phyloP scores from a whole-genome alignment of 352 stramenopile species.

The Pythium insidiosum region DNA sequence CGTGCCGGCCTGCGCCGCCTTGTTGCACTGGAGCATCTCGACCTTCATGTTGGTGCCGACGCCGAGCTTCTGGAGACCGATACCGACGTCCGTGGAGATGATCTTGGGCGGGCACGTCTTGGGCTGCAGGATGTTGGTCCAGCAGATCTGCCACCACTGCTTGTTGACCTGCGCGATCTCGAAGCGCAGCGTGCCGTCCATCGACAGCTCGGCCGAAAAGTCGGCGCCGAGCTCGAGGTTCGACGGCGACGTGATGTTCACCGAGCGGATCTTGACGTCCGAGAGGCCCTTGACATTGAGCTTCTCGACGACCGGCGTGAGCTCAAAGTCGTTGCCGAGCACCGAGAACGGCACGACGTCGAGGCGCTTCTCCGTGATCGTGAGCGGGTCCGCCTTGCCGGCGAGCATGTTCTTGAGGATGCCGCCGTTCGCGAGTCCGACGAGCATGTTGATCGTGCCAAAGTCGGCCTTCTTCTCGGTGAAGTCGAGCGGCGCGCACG shows the following conservation, averaged over 20 bases:
- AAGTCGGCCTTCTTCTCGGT: constrained; percentile 31
- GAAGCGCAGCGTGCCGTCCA: constrained; percentile 28
- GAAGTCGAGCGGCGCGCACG: constrained; percentile 36
- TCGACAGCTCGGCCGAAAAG: constrained; percentile 29
- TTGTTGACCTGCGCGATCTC: constrained; percentile 45
- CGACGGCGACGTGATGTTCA: constrained; percentile 37
- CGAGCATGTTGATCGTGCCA: constrained; percentile 33
- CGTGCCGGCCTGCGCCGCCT: constrained; percentile 17
- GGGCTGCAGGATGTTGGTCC: constrained; percentile 41
- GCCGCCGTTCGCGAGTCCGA: constrained; percentile 22
- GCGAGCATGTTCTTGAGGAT: constrained; percentile 19
- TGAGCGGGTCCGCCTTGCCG: constrained; percentile 24
- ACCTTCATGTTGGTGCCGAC: constrained; percentile 24
- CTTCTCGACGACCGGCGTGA: constrained; percentile 41
- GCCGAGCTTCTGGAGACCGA: constrained; percentile 27
- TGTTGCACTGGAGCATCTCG: constrained; percentile 29
- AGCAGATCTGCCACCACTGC: constrained; percentile 61
- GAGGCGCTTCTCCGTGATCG: constrained; percentile 28
- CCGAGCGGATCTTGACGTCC: constrained; percentile 28
- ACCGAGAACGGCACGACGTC: constrained; percentile 35
- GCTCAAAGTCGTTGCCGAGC: constrained; percentile 36
- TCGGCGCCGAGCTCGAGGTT: constrained; percentile 28
- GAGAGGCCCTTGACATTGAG: constrained; percentile 36
- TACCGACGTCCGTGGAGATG: constrained; percentile 26
- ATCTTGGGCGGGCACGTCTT: constrained; percentile 26